These are phyloP conservation scores for Furcasterigmium sp. DNA, from an alignment of 2,329 filamentous ascomycete genomes.

Conservation along the genomic window DNA sequence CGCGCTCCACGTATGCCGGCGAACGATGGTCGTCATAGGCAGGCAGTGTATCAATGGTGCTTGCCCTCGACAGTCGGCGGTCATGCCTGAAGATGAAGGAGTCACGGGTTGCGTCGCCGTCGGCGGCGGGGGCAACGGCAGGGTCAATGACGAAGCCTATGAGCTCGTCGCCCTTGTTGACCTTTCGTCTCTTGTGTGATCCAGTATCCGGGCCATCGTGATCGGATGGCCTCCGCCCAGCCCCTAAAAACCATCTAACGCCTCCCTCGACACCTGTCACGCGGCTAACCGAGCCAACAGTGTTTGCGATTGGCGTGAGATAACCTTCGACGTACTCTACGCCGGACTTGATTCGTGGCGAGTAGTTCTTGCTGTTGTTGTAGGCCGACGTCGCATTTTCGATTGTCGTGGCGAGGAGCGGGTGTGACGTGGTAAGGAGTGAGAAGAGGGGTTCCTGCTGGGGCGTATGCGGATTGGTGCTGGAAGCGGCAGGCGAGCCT, in stretches of 20 bases:
- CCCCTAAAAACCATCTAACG: slow-evolving; percentile 75
- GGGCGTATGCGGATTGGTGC: slow-evolving; percentile 31
- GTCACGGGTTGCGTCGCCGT: slow-evolving; percentile 14
- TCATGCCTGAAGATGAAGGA: slow-evolving; percentile 22
- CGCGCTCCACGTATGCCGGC: slow-evolving; percentile 66
- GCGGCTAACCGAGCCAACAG: slow-evolving; percentile 76
- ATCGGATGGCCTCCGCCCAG: slow-evolving; percentile 45
- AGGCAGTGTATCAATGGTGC: slow-evolving; percentile 69
- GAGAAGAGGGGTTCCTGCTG: slow-evolving; percentile 77
- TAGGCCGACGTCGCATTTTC: slow-evolving; percentile 83
- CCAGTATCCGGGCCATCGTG: slow-evolving; percentile 36
- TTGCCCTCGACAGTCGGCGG: slow-evolving; percentile 58
- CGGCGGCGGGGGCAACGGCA: slow-evolving; percentile 9
- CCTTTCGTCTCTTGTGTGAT: slow-evolving; percentile 56
- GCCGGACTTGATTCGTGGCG: slow-evolving; percentile 80
- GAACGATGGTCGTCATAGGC: slow-evolving; percentile 78
- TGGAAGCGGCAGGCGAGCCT: slow-evolving; percentile 25
- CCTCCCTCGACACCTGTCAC: slow-evolving; percentile 85
- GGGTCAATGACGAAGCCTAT: slow-evolving; percentile 10
- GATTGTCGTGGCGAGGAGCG: slow-evolving; percentile 78
- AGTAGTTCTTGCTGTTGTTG: slow-evolving; percentile 82
- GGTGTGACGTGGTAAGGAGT: slow-evolving; percentile 82
- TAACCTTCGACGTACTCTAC: slow-evolving; percentile 89
- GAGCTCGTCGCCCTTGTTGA: slow-evolving; percentile 33
- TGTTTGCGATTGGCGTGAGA: slow-evolving; percentile 80